These are phyloP conservation scores for Aphanomyces astaci DNA, from an alignment of 352 stramenopile species.

Conservation along the genomic window DNA sequence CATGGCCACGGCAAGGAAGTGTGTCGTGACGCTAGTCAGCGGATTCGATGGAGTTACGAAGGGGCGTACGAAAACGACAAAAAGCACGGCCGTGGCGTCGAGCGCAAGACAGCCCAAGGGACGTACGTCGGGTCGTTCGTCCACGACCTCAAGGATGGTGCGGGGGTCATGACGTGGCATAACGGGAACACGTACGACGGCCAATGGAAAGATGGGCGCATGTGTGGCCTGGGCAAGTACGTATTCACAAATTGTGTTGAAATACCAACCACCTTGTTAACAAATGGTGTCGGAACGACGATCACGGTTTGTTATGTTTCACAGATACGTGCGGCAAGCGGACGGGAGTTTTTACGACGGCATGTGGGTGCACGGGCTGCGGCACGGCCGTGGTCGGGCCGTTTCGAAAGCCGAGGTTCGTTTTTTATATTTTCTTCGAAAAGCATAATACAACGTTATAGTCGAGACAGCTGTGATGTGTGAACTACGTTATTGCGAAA, in stretches of 20 bases:
- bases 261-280: neutral
- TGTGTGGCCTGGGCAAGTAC: constrained; percentile 65
- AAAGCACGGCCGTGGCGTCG: constrained; percentile 50
- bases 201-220: constrained; percentile 49
- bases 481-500: no score
- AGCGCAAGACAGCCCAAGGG: constrained; percentile 23
- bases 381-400: constrained; percentile 50
- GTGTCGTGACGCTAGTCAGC: constrained; percentile 26
- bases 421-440: no score
- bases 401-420: constrained; percentile 21
- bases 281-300: no score
- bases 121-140: constrained; percentile 61
- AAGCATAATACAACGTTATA: no score
- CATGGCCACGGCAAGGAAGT: constrained; percentile 47
- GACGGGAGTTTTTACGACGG: constrained; percentile 64
- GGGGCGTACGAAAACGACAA: constrained; percentile 47
- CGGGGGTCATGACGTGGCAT: constrained; percentile 54
- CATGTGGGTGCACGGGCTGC: constrained; percentile 48
- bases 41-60: constrained; percentile 39
- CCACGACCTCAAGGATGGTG: constrained; percentile 41
- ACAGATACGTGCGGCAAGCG: constrained; percentile 22
- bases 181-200: constrained; percentile 40
- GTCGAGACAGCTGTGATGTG: no score
- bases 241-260: constrained; percentile 12
- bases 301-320: no score